phyloP scores from a whole-genome alignment of 2,329 filamentous ascomycete genomes.

The Fusarium bactridioides region DNA sequence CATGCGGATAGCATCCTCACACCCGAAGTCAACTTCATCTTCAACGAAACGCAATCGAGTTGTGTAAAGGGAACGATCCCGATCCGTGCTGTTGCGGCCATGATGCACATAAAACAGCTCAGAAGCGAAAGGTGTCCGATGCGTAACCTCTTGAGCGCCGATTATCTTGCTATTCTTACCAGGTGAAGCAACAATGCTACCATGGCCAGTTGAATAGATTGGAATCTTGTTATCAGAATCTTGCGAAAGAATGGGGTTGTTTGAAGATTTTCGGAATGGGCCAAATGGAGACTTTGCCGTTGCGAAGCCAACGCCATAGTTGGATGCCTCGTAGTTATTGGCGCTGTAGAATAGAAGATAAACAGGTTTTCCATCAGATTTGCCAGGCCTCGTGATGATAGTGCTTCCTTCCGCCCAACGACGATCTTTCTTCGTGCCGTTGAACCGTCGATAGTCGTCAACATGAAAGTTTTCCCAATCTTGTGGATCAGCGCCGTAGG shows the following conservation, averaged over 20 bases:
- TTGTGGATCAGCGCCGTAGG: constrained; percentile 47
- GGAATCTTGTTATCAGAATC: constrained; percentile 39
- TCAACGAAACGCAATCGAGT: constrained; percentile 44
- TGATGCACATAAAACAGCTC: constrained; percentile 49
- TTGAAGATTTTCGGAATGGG: constrained; percentile 44
- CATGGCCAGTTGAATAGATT: constrained; percentile 47
- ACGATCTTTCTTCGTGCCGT: constrained; percentile 47
- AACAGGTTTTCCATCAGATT: constrained; percentile 32
- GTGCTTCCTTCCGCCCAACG: constrained; percentile 50
- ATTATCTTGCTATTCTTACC: constrained; percentile 25
- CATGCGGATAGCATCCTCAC: constrained; percentile 43
- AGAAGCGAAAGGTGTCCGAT: constrained; percentile 38
- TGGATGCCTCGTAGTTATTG: constrained; percentile 49
- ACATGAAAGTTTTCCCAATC: constrained; percentile 49
- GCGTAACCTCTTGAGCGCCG: constrained; percentile 46
- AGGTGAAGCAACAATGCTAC: constrained; percentile 47
- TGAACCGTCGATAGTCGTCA: constrained; percentile 45
- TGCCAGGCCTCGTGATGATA: constrained; percentile 35
- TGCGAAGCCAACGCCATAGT: constrained; percentile 48
- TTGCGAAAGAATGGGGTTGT: constrained; percentile 46
- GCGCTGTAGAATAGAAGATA: constrained; percentile 41
- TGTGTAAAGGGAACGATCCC: constrained; percentile 43
- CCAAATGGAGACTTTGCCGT: constrained; percentile 45
- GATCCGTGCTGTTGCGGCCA: constrained; percentile 43
- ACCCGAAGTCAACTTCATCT: constrained; percentile 35